Evolutionary conservation across 2,329 filamentous ascomycete species (phyloP).

Genomic region (Chrysosphaeria jannelii): DNA sequence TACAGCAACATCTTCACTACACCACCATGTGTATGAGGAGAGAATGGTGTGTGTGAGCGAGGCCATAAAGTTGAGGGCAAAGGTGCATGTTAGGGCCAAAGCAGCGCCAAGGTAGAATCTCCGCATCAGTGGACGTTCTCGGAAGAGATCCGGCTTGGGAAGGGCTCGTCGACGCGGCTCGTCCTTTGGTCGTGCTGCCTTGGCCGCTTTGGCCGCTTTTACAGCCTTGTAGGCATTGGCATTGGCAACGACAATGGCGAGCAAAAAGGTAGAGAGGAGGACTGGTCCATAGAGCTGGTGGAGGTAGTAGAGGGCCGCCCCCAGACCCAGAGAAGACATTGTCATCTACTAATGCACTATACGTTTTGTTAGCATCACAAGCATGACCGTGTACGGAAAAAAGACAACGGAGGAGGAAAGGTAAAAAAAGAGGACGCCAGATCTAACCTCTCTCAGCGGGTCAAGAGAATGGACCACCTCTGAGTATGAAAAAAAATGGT

Average conservation of each 20-base stretch:
- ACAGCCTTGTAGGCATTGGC: conserved; percentile 22
- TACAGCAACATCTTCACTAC: conserved; percentile 23
- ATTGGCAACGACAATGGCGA: conserved; percentile 19
- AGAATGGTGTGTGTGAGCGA: conserved; percentile 29
- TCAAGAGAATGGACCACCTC: too few species aligned
- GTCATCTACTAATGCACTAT: too few species aligned
- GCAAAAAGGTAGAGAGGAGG: conserved; percentile 20
- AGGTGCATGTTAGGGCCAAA: conserved; percentile 46
- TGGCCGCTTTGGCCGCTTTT: conserved; percentile 16
- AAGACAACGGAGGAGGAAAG: conserved; percentile 1
- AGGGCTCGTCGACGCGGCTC: too few species aligned
- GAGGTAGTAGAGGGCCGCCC: conserved; percentile 14
- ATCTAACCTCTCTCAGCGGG: too few species aligned
- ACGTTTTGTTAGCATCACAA: too few species aligned
- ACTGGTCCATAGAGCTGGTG: conserved; percentile 21
- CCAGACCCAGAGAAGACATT: too few species aligned
- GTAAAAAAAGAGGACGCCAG: conserved; percentile 1
- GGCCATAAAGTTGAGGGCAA: conserved; percentile 41
- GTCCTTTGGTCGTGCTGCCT: too few species aligned
- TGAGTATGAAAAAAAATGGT: too few species aligned
- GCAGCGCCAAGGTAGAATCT: conserved; percentile 9
- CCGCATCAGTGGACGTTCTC: conserved; percentile 23
- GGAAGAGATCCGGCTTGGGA: conserved; percentile 73
- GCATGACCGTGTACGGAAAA: too few species aligned
- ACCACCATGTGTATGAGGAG: conserved; percentile 38